phyloP scores from a whole-genome alignment of 2,329 filamentous ascomycete genomes.

The Talaromyces sp. region DNA sequence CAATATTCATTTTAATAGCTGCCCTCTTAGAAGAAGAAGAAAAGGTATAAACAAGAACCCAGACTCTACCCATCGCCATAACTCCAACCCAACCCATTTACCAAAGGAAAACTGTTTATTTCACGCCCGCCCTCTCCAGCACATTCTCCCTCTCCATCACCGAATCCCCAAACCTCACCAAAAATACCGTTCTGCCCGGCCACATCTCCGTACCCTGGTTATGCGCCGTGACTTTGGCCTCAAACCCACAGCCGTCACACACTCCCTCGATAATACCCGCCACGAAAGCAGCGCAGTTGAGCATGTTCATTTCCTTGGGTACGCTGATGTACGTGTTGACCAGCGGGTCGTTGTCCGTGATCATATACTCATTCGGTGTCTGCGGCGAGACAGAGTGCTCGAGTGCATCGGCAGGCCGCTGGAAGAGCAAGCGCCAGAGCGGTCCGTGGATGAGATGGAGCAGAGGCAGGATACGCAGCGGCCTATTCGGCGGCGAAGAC shows the following conservation, averaged over 20 bases:
- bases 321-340: constrained; percentile 93
- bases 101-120: constrained; percentile 27
- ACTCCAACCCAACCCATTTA: neutral
- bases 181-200: constrained; percentile 92
- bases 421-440: constrained; percentile 89
- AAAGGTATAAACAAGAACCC: neutral
- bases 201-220: constrained; percentile 74
- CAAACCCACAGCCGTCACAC: constrained; percentile 87
- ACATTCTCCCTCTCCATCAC: constrained; percentile 89
- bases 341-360: constrained; percentile 94
- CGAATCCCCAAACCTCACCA: constrained; percentile 87
- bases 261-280: constrained; percentile 94
- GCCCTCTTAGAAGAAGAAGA: neutral
- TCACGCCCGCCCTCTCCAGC: constrained; percentile 57
- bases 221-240: constrained; percentile 84
- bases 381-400: constrained; percentile 79
- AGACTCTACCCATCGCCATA: neutral
- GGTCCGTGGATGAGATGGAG: constrained; percentile 93
- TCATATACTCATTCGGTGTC: constrained; percentile 96
- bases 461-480: constrained; percentile 81
- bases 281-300: constrained; percentile 94
- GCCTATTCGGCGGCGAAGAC: constrained; percentile 65
- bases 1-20: neutral
- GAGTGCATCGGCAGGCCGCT: constrained; percentile 81
- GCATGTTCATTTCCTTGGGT: constrained; percentile 89